Base-by-base conservation (phyloP, 192 early-diverging fungal genomes). In the Linnemannia exigua region DNA sequence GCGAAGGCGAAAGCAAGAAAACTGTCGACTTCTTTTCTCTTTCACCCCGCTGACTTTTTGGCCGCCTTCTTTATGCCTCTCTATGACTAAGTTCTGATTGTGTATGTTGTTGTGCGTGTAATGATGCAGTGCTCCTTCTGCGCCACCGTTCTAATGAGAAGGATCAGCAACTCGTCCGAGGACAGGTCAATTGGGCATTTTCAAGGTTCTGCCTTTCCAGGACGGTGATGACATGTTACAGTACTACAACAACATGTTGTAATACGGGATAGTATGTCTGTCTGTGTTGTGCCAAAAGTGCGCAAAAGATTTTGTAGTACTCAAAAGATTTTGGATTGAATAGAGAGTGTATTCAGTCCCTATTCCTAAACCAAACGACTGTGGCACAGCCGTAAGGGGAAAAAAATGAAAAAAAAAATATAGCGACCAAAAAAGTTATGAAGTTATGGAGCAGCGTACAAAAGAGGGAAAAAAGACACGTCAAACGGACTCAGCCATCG, bases 61-160 rank as follows among this genome's bases (percentile, higher is more conserved):
- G 9, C 25, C 6, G 1, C 22, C 52, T n/a, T 63, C 31, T 15
- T n/a, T n/a, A n/a, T n/a, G n/a, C n/a, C 28, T 11, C 9, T 28
- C n/a, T 8, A n/a, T 63, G 58, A 31, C 28, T 31, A 28, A n/a
- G n/a, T 61, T 4, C 51, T 28, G 54, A 28, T 8, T 50, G 48
- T 8, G 22, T 54, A 20, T 12, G 20, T 52, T 0, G 52, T 25
- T 20, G 14, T 58, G 58, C 31, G 9, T 31, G 28, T 31, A 31
- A 63, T 63, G 58, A 31, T 63, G 58, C 28, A 63, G 58, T 15
- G 12, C 41, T 44, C 3, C 41, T 44, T 44, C 58, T 63, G 58
- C 58, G 58, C 58, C 58, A 63, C 58, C 58, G 28, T 63, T 63
- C 28, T 31, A 33, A 63, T 25, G 58, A 63, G 58, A 63, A 63